Percentiles rank a stretch among this genome's conserved stretches.
Evolutionary conservation across 495 filamentous ascomycete genomes (phyloP).

Genomic region (Elasticomyces elasticus): DNA sequence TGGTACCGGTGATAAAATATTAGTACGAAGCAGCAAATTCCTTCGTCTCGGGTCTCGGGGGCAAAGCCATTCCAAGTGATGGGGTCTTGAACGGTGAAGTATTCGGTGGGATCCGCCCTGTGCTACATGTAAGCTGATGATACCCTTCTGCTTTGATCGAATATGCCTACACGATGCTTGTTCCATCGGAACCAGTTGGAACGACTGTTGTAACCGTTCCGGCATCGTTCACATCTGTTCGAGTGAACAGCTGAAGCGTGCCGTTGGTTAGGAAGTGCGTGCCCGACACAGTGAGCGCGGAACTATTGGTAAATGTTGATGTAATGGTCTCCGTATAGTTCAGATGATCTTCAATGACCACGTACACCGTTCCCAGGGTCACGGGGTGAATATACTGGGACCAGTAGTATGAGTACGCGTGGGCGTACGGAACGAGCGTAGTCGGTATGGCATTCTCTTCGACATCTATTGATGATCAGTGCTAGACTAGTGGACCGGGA

Average conservation of each 20-base stretch:
- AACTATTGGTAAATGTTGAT: neutral
- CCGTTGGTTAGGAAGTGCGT: neutral
- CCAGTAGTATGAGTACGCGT: neutral
- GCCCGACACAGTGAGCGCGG: neutral
- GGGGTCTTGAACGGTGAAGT: neutral
- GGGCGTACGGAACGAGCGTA: neutral
- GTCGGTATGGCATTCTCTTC: neutral
- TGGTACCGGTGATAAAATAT: neutral
- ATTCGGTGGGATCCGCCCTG: neutral
- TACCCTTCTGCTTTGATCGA: neutral
- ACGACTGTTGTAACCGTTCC: neutral
- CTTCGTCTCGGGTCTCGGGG: neutral
- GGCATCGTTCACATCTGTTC: neutral
- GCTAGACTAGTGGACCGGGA: neutral
- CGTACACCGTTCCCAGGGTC: neutral
- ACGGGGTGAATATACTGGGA: neutral
- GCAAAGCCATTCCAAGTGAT: neutral
- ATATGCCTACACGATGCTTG: neutral
- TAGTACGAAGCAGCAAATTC: neutral
- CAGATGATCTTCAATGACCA: neutral
- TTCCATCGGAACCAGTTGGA: neutral
- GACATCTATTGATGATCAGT: neutral
- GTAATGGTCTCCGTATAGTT: neutral
- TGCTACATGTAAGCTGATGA: neutral
- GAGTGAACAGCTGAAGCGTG: neutral